Percentiles rank a stretch among this genome's conserved stretches.
phyloP scores from a whole-genome alignment of 768 basidiomycete genomes.

The Gymnopilus junonius region DNA sequence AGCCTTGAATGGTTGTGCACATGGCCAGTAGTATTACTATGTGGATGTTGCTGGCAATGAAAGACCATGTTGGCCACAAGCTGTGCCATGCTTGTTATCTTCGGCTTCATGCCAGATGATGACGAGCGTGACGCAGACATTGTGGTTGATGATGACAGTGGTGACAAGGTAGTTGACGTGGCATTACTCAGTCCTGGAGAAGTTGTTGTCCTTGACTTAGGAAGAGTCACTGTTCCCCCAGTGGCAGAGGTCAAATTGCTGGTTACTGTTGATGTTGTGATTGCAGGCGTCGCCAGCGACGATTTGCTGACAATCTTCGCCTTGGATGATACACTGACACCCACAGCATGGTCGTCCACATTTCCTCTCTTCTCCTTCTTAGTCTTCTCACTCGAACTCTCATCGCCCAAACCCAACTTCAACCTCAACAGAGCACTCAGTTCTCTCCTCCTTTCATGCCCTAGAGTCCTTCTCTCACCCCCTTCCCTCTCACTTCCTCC shows the following conservation, averaged over 20 bases:
- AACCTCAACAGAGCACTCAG: neutral
- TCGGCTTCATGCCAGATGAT: conserved; percentile 9
- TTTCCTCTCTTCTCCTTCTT: neutral
- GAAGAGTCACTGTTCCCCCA: neutral
- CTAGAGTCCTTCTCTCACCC: conserved; percentile 33
- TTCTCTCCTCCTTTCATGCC: conserved; percentile 44
- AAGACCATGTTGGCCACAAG: no score
- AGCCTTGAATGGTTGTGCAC: no score
- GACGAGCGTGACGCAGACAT: neutral
- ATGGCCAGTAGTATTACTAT: no score
- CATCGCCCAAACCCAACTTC: conserved; percentile 17
- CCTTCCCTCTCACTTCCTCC: conserved; percentile 45
- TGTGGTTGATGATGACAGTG: neutral
- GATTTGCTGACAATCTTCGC: neutral
- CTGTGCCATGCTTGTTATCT: no score
- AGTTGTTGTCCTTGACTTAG: no score
- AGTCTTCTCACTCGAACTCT: no score
- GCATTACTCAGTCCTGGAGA: no score
- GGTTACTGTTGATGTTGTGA: neutral
- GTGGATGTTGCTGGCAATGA: no score
- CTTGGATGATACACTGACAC: no score
- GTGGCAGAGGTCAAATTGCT: no score
- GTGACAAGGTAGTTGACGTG: neutral
- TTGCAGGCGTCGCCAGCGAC: neutral
- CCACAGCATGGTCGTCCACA: neutral